Percentiles rank a stretch among this genome's conserved stretches.
Conservation (phyloP, 1,284 basidiomycete species). For the Ustilago trichophora region DNA sequence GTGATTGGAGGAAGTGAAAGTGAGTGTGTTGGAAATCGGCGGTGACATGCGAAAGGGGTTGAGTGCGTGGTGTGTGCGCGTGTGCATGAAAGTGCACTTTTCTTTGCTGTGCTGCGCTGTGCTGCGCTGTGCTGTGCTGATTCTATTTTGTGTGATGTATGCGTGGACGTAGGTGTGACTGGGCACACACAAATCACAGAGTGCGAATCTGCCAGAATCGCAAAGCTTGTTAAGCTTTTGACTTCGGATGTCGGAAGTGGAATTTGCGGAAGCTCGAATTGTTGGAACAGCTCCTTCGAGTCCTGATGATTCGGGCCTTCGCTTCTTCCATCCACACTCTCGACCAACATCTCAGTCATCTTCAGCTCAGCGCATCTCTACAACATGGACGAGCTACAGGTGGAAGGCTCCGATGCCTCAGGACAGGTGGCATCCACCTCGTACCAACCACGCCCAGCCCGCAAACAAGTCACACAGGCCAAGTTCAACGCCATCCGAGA, state of each 20-base stretch:
- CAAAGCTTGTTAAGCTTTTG: no score
- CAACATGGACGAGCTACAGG: slow-evolving; percentile 24
- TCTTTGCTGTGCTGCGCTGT: not conserved
- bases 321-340: no score
- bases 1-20: not conserved
- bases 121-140: no score
- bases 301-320: no score
- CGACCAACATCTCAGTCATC: no score
- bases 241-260: slow-evolving; percentile 1
- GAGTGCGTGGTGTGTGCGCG: no score
- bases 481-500: slow-evolving; percentile 60
- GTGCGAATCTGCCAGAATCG: no score
- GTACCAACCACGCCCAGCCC: slow-evolving; percentile 56
- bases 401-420: not conserved
- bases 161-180: not conserved
- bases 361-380: no score
- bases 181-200: no score
- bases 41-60: slow-evolving; percentile 6
- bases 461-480: slow-evolving; percentile 58
- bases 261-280: no score
- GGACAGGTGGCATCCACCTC: slow-evolving; percentile 34
- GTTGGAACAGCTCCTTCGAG: no score
- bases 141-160: no score
- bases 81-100: slow-evolving; percentile 5
- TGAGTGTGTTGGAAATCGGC: slow-evolving; percentile 7